Base-by-base conservation (phyloP, 2,329 filamentous ascomycete species). In the Cladophialophora bantiana region DNA sequence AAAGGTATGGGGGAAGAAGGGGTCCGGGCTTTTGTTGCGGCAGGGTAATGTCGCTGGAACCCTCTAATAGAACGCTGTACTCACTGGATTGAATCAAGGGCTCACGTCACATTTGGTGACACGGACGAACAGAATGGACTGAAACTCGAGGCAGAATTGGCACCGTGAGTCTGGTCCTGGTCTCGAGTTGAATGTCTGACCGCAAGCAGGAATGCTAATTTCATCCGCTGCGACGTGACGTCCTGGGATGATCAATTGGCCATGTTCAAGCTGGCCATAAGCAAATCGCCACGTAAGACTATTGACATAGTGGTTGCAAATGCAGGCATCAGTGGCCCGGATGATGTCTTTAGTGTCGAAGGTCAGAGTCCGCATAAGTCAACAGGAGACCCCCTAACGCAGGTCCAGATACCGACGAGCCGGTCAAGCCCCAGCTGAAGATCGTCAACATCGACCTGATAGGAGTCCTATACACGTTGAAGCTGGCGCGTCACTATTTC, bases 291-390 rank as follows among this genome's bases (percentile, higher is more conserved):
- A 0, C 80, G 83, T 56, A 82, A 83, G n/a, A 82, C 82, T 13
- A 83, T 90, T 68, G 87, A 90, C 76, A 80, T 83, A 13, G 88
- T 90, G 2, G 86, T 90, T 50, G 87, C 88, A 67, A 90, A 89
- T 73, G 89, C 89, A 0, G 89, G 89, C 55, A 84, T 90, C 70
- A 79, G 82, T 48, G 82, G 83, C 32, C 74, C 75, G 50, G 64
- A 59, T 38, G 65, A 75, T 36, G 66, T 77, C 26, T 76, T 73
- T 62, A 55, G 56, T 0, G 69, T 70, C 45, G 55, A 64, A 38
- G 68, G 71, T 61, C n/a, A 70, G 60, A 7, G 31, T n/a, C 35
- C 40, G n/a, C 13, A 26, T 3, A 71, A 0, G 80, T 81, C 82
- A 82, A 15, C 71, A 83, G 88, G 1, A 74, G 26, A 26, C 26